Evolutionary conservation across 2,329 filamentous ascomycete species (phyloP).

Genomic region (Pseudodiploospora longispora): DNA sequence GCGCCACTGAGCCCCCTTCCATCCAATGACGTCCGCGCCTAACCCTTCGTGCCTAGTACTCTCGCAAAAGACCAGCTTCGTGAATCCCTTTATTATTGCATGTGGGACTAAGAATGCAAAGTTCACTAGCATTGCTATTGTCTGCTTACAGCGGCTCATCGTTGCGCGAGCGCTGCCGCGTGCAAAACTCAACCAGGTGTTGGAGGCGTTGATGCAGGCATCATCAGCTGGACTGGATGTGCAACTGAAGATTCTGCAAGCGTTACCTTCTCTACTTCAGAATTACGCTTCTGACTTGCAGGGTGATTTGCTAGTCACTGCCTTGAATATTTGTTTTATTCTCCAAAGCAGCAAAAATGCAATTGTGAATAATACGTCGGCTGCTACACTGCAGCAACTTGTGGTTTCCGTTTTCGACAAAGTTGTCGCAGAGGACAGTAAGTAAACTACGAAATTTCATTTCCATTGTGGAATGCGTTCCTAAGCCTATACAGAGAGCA

Average conservation of each 20-base stretch:
- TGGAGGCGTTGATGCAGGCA: conserved; percentile 81
- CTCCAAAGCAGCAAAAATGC: conserved; percentile 86
- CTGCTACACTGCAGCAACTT: conserved; percentile 91
- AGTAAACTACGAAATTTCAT: conserved; percentile 20
- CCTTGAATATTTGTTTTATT: conserved; percentile 84
- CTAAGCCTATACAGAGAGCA: conserved; percentile 27
- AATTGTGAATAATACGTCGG: conserved; percentile 90
- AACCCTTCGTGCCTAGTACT: conserved; percentile 54
- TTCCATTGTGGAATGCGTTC: neutral
- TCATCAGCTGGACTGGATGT: conserved; percentile 77
- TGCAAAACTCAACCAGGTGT: conserved; percentile 72
- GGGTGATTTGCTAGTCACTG: conserved; percentile 71
- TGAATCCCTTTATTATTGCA: conserved; percentile 88
- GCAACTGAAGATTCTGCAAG: conserved; percentile 91
- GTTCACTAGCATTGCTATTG: conserved; percentile 78
- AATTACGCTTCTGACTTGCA: conserved; percentile 80
- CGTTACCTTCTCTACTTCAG: conserved; percentile 78
- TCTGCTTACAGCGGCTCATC: conserved; percentile 82
- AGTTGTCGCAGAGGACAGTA: conserved; percentile 73
- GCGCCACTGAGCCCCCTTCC: conserved; percentile 7
- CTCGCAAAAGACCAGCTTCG: conserved; percentile 70
- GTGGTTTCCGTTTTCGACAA: conserved; percentile 92
- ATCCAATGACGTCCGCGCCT: conserved; percentile 9
- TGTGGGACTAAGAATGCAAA: conserved; percentile 86
- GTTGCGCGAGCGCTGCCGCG: conserved; percentile 72